Conservation (phyloP, 345 rosid species). For the Ailanthus altissimus region DNA sequence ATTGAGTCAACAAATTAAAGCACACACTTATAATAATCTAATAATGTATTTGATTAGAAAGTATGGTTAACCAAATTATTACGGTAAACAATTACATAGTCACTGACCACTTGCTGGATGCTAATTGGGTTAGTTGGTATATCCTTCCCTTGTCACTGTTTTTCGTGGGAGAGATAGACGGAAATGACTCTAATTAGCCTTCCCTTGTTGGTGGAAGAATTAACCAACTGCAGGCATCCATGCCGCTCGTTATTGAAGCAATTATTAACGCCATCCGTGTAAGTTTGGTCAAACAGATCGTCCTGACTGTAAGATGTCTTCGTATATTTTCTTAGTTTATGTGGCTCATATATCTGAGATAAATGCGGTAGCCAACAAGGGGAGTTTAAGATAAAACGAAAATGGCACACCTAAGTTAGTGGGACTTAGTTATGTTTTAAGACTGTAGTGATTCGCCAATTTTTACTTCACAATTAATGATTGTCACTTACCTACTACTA, state of each 20-base stretch:
- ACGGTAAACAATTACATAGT: not conserved
- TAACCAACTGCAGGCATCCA: slow-evolving; percentile 36
- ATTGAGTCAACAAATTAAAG: not conserved
- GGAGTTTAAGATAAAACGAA: too few relatives aligned
- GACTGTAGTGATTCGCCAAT: too few relatives aligned
- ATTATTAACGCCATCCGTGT: slow-evolving; percentile 42
- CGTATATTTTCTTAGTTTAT: too few relatives aligned
- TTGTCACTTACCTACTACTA: too few relatives aligned
- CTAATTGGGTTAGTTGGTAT: not conserved
- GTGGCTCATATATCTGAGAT: too few relatives aligned
- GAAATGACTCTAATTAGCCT: slow-evolving; percentile 67
- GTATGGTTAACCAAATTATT: not conserved
- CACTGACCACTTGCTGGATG: not conserved
- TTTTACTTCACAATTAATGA: too few relatives aligned
- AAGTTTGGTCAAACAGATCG: slow-evolving; percentile 6
- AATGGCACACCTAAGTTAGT: too few relatives aligned
- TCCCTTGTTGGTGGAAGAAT: slow-evolving; percentile 44
- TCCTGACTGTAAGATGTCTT: too few relatives aligned
- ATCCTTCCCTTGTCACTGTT: slow-evolving; percentile 59
- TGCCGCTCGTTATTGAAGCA: slow-evolving; percentile 53
- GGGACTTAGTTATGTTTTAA: too few relatives aligned
- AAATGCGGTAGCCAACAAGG: too few relatives aligned
- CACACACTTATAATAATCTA: not conserved
- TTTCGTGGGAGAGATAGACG: slow-evolving; percentile 74
- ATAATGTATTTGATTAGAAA: not conserved